Evolutionary conservation across 164 flowering plant species (phyloP), one percentile per base, ranked within the genome.

Genomic region (Umbellularia californica): DNA sequence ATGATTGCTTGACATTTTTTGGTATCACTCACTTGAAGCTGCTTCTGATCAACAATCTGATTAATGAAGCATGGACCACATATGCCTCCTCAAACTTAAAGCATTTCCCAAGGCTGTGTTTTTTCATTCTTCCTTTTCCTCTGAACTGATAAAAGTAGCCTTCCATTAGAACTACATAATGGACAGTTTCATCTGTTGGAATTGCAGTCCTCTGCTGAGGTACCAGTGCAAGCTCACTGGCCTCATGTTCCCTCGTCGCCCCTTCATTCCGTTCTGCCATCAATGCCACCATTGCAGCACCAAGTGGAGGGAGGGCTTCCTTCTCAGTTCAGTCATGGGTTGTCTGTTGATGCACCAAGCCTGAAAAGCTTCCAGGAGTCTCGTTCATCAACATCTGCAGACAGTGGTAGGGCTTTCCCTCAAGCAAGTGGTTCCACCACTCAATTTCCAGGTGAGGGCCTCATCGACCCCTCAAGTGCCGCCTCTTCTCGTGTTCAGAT

Each of bases 201-300:
- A 68, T 73, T 84, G 80, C 89, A 89, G 92, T 79, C 92, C 50
- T 82, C 95, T 66, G 70, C 85, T 22, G 98, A 90, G 33, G 73
- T 72, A 33, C 50, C 96, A n/a, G 85, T 83, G 64, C 94, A 87
- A 77, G 84, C 89, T 79, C 87, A 84, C 9, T 91, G 98, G 96
- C 77, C 94, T 10, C 91, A 82, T 80, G 80, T 91, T 72, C 86
- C 93, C 58, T 74, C 88, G 60, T 60, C 90, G 4, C 80, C 89
- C 51, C 82, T 90, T 77, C 93, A 84, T 70, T 70, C 94, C 22
- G 77, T 85, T 50, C 85, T 92, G 23, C 73, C 92, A 83, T 77
- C 77, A 47, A 71, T 86, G 85, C 90, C 90, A 67, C 69, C 82
- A 80, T 92, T 83, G 77, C 92, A 85, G 60, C 91, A 85, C 62